Evolutionary conservation across 306 rosid genomes (phyloP).

Genomic region (Oxytropis ochrocephala): DNA sequence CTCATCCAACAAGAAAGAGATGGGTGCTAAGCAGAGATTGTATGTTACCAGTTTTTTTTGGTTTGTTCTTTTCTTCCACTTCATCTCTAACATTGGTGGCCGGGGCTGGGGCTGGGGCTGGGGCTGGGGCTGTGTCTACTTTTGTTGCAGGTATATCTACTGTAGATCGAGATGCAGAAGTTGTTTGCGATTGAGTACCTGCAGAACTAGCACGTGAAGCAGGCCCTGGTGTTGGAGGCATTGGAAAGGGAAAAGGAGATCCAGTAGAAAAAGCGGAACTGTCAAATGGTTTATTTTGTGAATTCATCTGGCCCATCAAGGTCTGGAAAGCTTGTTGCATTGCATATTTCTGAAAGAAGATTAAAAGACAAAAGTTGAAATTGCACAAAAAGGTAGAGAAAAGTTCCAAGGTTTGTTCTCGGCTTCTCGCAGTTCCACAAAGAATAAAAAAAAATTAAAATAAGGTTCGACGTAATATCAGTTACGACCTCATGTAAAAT

Average conservation of each 20-base stretch:
- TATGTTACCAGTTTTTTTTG: conserved; percentile 58
- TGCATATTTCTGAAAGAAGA: conserved; percentile 74
- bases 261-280: conserved; percentile 61
- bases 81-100: conserved; percentile 38
- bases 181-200: conserved; percentile 26
- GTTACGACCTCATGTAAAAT: conserved; percentile 3
- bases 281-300: conserved; percentile 57
- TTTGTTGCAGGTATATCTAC: conserved; percentile 66
- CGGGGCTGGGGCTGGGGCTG: no score
- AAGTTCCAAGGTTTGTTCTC: neutral
- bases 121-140: conserved; percentile 47
- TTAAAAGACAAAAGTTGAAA: conserved; percentile 8
- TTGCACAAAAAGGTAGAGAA: neutral
- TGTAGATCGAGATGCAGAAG: conserved; percentile 44
- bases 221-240: conserved; percentile 47
- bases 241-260: conserved; percentile 74
- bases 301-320: conserved; percentile 84
- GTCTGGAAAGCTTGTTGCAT: conserved; percentile 99
- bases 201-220: conserved; percentile 28
- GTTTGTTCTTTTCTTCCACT: conserved; percentile 37
- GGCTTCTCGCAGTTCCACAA: neutral
- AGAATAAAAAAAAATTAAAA: neutral
- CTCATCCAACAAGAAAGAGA: conserved; percentile 11
- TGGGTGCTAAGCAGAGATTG: conserved; percentile 3
- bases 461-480: conserved; percentile 2